Evolutionary conservation across 768 basidiomycete genomes (phyloP).

Genomic region (Roridomyces roridus): DNA sequence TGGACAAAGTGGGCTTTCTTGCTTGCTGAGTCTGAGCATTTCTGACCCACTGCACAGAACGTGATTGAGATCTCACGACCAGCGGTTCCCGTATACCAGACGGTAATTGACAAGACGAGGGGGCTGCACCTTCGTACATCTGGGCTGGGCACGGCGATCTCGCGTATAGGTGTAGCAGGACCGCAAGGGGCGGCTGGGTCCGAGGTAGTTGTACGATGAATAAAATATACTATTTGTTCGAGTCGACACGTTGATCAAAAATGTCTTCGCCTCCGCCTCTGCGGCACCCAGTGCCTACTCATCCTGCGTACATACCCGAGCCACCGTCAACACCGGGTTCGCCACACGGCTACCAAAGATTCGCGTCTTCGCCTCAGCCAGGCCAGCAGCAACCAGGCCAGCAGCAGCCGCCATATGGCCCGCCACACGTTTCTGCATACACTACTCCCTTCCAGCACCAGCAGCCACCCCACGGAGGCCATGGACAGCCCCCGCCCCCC

Average conservation of each 20-base stretch:
- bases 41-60: constrained; percentile 61
- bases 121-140: constrained; percentile 92
- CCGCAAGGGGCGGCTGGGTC: constrained; percentile 1
- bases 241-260: background rate
- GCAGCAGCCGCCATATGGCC: constrained; percentile 23
- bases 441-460: constrained; percentile 57
- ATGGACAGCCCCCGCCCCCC: constrained; percentile 41
- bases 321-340: constrained; percentile 79
- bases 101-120: constrained; percentile 94
- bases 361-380: constrained; percentile 57
- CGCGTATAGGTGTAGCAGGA: constrained; percentile 36
- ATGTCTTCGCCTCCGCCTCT: constrained; percentile 74
- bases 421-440: constrained; percentile 50
- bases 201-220: background rate
- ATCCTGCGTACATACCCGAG: constrained; percentile 85
- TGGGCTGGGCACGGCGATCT: constrained; percentile 79
- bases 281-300: constrained; percentile 88
- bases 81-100: constrained; percentile 88
- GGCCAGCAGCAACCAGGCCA: constrained; percentile 35
- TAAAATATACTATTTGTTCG: background rate
- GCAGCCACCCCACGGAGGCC: constrained; percentile 38
- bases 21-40: background rate
- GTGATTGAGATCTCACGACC: constrained; percentile 95
- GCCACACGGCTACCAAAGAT: constrained; percentile 78
- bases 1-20: constrained; percentile 77